A percentile compares a stretch with the other conserved stretches of the same genome.
phyloP scores from a whole-genome alignment of 2,329 filamentous ascomycete genomes.

The Pezicula neosporulosa region DNA sequence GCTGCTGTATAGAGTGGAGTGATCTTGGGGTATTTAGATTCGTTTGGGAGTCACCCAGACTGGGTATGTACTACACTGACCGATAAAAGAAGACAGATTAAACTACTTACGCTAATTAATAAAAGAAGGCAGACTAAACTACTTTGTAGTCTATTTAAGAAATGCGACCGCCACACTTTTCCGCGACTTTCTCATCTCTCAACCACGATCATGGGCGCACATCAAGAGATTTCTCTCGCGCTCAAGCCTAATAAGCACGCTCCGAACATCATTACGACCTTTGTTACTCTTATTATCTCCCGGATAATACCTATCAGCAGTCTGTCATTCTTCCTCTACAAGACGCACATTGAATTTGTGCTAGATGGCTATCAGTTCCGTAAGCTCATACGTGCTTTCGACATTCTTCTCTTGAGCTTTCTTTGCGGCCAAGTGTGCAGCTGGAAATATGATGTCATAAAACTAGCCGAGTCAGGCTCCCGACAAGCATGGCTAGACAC shows the following conservation, averaged over 20 bases:
- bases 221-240: neutral
- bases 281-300: neutral
- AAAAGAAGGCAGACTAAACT: too few species aligned
- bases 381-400: neutral
- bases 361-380: too few species aligned
- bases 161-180: too few species aligned
- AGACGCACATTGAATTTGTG: neutral
- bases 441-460: neutral
- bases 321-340: neutral
- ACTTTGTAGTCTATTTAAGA: too few species aligned
- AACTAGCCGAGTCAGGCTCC: too few species aligned
- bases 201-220: neutral
- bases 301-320: neutral
- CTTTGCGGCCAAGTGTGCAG: neutral
- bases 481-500: too few species aligned
- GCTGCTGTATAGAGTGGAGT: neutral
- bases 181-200: too few species aligned
- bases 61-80: too few species aligned
- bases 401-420: neutral
- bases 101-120: too few species aligned
- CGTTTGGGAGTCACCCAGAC: too few species aligned
- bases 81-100: too few species aligned
- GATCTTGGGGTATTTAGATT: neutral
- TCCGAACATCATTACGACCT: neutral
- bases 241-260: neutral